Evolutionary conservation across 2,329 filamentous ascomycete species (phyloP), one percentile per base, ranked within the genome.

Genomic region (Hypocreales sp.): DNA sequence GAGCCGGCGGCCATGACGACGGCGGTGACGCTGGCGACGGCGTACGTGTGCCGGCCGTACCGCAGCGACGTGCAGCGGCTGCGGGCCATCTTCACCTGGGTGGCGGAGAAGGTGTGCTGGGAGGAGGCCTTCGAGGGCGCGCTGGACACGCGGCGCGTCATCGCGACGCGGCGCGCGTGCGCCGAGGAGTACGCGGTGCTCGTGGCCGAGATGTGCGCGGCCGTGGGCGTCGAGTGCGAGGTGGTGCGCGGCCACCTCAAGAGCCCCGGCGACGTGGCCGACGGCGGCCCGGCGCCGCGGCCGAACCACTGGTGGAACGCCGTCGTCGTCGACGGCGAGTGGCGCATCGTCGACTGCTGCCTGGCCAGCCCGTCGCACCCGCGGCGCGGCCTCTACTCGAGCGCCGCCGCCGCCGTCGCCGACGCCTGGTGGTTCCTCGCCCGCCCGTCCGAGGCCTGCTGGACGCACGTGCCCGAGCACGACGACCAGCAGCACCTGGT

Each of bases 291-390:
- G 31, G 72, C 87, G 49, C 81, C 82, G n/a, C 72, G 77, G 17
- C 68, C 87, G 0, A 98, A 98, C 44, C 90, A 98, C 54, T 95
- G 80, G 74, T 98, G 90, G 90, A 98, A 98, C 41, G 76, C 83
- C 1, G 82, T 95, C 12, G 58, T 94, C 20, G 75, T 94, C 7
- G 90, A 98, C 49, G 78, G 80, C 14, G 84, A 94, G 53, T 98
- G 90, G 90, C 79, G 90, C 27, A 79, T 95, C 38, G 82, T 98
- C 59, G 90, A 98, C 50, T 90, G 83, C 48, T 92, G 83, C 20
- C 62, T 98, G 25, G 84, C 90, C 4, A 86, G 79, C 36, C 86
- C 87, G 9, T 93, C 87, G 0, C 83, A 95, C 42, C 87, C 90
- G 8, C 74, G 71, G 31, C 71, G 92, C 25, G 63, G 60, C 11